A percentile compares a stretch with the other conserved stretches of the same genome.
Evolutionary conservation across 768 basidiomycete genomes (phyloP).

Genomic region (Amanita phalloides): DNA sequence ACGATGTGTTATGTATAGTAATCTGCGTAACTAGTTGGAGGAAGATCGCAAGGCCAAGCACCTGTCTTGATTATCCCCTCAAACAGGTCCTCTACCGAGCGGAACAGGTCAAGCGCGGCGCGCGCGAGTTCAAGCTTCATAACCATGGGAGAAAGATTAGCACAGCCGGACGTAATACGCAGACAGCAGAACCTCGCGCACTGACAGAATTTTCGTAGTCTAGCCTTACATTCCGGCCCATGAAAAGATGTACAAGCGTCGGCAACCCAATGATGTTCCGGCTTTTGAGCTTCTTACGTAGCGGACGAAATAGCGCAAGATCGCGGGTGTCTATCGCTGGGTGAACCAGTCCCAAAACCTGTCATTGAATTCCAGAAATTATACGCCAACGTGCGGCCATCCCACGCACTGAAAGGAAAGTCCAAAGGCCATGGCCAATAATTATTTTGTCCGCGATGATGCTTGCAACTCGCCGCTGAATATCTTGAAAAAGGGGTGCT

Average conservation of each 20-base stretch:
- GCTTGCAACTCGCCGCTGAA: slow-evolving; percentile 32
- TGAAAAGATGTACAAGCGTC: slow-evolving; percentile 31
- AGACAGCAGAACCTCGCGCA: slow-evolving; percentile 6
- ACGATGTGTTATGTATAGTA: slow-evolving; percentile 18
- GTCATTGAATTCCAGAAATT: neutral
- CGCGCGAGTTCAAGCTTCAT: slow-evolving; percentile 37
- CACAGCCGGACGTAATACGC: slow-evolving; percentile 4
- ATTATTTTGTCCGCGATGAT: slow-evolving; percentile 36
- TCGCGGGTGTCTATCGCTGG: slow-evolving; percentile 44
- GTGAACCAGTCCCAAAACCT: slow-evolving; percentile 43
- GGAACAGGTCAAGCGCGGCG: slow-evolving; percentile 41
- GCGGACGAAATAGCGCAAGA: slow-evolving; percentile 39
- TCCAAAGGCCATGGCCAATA: slow-evolving; percentile 47
- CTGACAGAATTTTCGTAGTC: slow-evolving; percentile 37
- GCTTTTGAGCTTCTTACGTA: slow-evolving; percentile 31
- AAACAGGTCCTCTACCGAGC: slow-evolving; percentile 37
- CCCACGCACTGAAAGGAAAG: slow-evolving; percentile 36
- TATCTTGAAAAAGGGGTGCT: slow-evolving; percentile 41
- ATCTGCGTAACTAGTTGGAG: slow-evolving; percentile 21
- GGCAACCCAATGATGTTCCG: slow-evolving; percentile 25
- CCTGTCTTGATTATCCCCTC: slow-evolving; percentile 32
- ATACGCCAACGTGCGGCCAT: neutral
- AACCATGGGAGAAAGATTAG: slow-evolving; percentile 6
- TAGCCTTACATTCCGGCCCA: slow-evolving; percentile 32
- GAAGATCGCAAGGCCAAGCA: slow-evolving; percentile 42